phyloP scores from a whole-genome alignment of 257 asterid genomes.

The Mitragyna speciosa region DNA sequence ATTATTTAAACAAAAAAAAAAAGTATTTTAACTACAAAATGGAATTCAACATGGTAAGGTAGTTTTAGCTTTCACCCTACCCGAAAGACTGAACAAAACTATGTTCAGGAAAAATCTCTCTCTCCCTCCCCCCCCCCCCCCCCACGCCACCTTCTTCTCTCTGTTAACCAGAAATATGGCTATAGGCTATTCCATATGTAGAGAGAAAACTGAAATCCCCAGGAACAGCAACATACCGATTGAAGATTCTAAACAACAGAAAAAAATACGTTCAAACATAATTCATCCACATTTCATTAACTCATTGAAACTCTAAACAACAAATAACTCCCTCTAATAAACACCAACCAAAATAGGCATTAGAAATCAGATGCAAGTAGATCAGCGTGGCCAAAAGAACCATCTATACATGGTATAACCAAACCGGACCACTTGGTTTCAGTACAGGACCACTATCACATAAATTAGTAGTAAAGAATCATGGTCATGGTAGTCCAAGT shows the following conservation, averaged over 20 bases:
- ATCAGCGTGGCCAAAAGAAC: neutral
- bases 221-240: neutral
- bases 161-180: neutral
- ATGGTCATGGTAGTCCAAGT: conserved; percentile 1
- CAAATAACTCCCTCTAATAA: neutral
- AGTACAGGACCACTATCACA: conserved; percentile 15
- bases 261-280: neutral
- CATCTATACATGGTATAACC: neutral
- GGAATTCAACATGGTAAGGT: neutral
- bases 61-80: neutral
- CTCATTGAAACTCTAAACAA: conserved; percentile 7
- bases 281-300: neutral
- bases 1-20: neutral
- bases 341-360: neutral
- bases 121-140: neutral
- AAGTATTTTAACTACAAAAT: neutral
- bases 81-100: neutral
- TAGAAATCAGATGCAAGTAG: neutral
- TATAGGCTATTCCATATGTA: neutral
- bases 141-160: too few species aligned
- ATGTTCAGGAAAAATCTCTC: neutral
- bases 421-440: conserved; percentile 11
- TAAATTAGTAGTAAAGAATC: neutral
- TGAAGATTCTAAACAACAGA: neutral
- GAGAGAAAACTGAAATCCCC: neutral